Evolutionary conservation across 2,329 filamentous ascomycete genomes (phyloP), one percentile per base, ranked within the genome.

Genomic region (Verticillium nubilum): DNA sequence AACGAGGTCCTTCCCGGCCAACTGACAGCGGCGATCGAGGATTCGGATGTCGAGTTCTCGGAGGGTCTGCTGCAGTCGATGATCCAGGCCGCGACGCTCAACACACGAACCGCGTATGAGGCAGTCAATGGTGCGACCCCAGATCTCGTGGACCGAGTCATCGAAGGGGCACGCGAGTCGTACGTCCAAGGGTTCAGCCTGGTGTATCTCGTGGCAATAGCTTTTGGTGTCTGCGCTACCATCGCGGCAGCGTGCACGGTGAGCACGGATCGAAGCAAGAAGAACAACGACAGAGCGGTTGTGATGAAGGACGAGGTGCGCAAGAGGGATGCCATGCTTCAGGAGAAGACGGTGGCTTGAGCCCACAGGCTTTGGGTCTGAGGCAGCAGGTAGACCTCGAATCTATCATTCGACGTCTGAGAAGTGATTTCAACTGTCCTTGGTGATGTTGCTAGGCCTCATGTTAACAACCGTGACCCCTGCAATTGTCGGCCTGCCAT

Each of bases 131-230:
- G 69, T 7, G 65, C 66, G 0, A 72, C 70, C 1, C 67, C 68
- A 10, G 61, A 65, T 23, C 66, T 69, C 1, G 63, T 70, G 7
- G 58, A 63, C 5, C 64, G 65, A 17, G 68, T 69, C 19, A 63
- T 68, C 15, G 56, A 64, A 4, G 72, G 72, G 10, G 69, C 70
- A 7, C 65, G 70, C 61, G 62, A 66, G 53, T 65, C 69, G 5
- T 74, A 74, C 63, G 71, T 74, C 1, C 63, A 71, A 27, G 69
- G 68, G 1, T 74, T 75, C 60, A 67, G 65, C 29, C 64, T 72
- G 4, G 71, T 73, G 7, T 75, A 73, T 61, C 62, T 73, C 19
- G 67, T 72, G 3, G 72, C 73, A 2, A 71, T 75, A 59, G 71
- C 69, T 1, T 74, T 75, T 60, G 72, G 72, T 0, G 67, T 61